Evolutionary conservation across 1,139 yeast species (phyloP), one percentile per base, ranked within the genome.

Genomic region (Blastobotrys persicus): DNA sequence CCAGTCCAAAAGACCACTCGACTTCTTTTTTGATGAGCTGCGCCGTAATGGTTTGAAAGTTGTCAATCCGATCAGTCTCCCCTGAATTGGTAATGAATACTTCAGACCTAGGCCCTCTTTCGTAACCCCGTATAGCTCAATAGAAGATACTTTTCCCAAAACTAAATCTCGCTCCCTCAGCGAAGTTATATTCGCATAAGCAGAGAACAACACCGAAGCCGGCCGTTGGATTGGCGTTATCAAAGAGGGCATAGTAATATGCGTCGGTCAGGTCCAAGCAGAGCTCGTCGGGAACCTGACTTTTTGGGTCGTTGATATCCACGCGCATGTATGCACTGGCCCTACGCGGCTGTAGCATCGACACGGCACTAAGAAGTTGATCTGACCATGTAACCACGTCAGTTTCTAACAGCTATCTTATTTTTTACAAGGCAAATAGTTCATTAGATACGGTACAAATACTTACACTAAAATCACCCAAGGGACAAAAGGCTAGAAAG

Each of bases 81-180:
- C 57, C 19, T 45, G 40, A 9, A 52, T 41, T 18, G 58, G 57
- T 17, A 55, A 28, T 11, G 51, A 39, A 12, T 50, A 44, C 12
- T 47, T 14, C 33, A 52, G 41, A 5, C 44, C 48, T 18, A 55
- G 44, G 2, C 58, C 57, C 7, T 45, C 41, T n/a, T 28, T 28
- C n/a, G 42, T 19, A 9, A 50, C 44, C 14, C 43, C 39, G 39
- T 48, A 52, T 9, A 52, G 38, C 19, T 50, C 53, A 35, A 52
- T 17, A 9, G 23, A 18, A 2, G 37, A 45, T 17, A 39, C 47
- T 34, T 52, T 52, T 17, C 50, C 54, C 12, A 52, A 23, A 4
- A 50, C 50, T 17, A 52, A 34, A 34, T 41, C 40, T 17, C 39
- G 43, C 12, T 49, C 46, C 13, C 34, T 35, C 7, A 45, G 46